Percentiles rank a stretch among this genome's conserved stretches.
Conservation (phyloP, 768 basidiomycete genomes). For the Suillus tomentosus region DNA sequence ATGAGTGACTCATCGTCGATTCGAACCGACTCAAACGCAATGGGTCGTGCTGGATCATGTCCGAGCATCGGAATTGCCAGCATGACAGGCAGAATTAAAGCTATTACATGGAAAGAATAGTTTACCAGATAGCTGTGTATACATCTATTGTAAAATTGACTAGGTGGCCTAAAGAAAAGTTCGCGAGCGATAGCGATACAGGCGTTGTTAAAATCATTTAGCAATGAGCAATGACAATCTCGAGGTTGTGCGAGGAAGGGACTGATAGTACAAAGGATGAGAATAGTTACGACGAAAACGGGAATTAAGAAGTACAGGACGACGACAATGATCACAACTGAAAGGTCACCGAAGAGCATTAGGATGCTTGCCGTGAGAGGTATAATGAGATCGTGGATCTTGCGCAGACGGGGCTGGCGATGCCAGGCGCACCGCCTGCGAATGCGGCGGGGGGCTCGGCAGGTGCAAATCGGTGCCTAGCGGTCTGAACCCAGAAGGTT, state of each 20-base stretch:
- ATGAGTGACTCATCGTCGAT: constrained; percentile 6
- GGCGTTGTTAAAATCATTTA: constrained; percentile 27
- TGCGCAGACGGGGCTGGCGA: constrained; percentile 43
- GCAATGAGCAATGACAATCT: constrained; percentile 30
- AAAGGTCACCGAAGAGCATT: constrained; percentile 46
- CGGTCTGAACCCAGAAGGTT: constrained; percentile 53
- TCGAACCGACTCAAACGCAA: constrained; percentile 12
- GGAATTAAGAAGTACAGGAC: constrained; percentile 17
- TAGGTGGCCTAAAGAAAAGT: constrained; percentile 24
- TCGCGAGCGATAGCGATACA: constrained; percentile 37
- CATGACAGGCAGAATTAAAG: constrained; percentile 11
- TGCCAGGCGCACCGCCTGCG: constrained; percentile 41
- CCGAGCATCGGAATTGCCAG: constrained; percentile 8
- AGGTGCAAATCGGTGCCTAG: constrained; percentile 53
- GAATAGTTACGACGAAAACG: constrained; percentile 18
- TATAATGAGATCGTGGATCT: constrained; percentile 39
- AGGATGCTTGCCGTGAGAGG: constrained; percentile 48
- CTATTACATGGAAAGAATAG: constrained; percentile 34
- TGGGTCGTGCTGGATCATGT: background rate
- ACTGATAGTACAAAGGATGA: constrained; percentile 23
- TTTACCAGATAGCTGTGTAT: constrained; percentile 22
- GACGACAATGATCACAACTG: constrained; percentile 16
- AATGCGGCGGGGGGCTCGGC: constrained; percentile 45
- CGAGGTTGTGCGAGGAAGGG: constrained; percentile 27
- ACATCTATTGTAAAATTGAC: constrained; percentile 35